These are phyloP conservation scores for Pyrenopolyporus hunteri DNA, from an alignment of 495 filamentous ascomycete species.

Conservation along the genomic window DNA sequence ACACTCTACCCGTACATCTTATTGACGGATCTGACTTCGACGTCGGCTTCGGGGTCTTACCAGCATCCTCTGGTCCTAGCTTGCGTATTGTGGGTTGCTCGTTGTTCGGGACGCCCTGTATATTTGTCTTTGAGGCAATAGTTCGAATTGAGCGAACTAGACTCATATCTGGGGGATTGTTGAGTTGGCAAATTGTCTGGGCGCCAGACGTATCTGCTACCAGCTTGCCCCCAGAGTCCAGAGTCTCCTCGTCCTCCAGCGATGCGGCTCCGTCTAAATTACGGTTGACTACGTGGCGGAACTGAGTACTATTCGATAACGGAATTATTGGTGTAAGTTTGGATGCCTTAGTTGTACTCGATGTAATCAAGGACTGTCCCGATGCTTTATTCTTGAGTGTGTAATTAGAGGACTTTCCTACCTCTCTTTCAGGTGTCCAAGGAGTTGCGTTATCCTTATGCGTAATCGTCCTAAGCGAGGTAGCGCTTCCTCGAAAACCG, in stretches of 20 bases:
- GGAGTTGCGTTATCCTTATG: neutral
- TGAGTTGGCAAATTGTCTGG: neutral
- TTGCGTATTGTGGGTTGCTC: neutral
- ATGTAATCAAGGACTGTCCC: neutral
- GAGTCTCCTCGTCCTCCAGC: neutral
- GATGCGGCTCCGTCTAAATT: slow-evolving; percentile 20
- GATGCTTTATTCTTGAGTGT: neutral
- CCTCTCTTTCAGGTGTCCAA: neutral
- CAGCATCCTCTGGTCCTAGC: neutral
- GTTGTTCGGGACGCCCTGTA: neutral
- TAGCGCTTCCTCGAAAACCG: neutral
- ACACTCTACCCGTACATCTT: slow-evolving; percentile 30
- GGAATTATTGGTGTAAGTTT: neutral
- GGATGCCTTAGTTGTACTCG: neutral
- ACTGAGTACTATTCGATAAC: slow-evolving; percentile 7
- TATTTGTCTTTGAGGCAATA: neutral
- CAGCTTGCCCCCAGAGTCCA: neutral
- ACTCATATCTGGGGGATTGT: neutral
- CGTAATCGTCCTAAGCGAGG: neutral
- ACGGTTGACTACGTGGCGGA: neutral
- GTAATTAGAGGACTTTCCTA: neutral
- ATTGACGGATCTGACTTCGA: neutral
- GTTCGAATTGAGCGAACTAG: slow-evolving; percentile 4
- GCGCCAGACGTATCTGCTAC: neutral
- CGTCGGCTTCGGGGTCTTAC: neutral